Evolutionary conservation across 176 grass and related monocot species (phyloP).

Genomic region (Neostapfia colusana): DNA sequence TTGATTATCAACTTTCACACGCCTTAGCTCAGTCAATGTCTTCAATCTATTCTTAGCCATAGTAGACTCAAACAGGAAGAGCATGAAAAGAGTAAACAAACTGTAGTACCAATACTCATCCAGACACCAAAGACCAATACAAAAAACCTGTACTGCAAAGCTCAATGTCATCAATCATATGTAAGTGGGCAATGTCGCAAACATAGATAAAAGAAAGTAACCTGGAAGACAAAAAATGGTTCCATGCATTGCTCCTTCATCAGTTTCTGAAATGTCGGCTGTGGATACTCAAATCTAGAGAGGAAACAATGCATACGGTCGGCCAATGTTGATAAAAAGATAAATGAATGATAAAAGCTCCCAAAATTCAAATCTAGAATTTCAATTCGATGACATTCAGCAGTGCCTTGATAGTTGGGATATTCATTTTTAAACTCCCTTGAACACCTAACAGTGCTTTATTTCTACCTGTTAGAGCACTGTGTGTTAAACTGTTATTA

Average conservation of each 20-base stretch:
- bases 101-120: slow-evolving; percentile 99
- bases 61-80: slow-evolving; percentile 98
- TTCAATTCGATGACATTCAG: slow-evolving; percentile 1
- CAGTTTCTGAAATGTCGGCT: slow-evolving; percentile 98
- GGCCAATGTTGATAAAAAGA: slow-evolving; percentile 21
- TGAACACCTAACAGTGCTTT: neutral
- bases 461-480: too few relatives aligned
- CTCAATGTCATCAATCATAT: slow-evolving; percentile 30
- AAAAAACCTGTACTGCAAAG: slow-evolving; percentile 78
- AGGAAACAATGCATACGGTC: slow-evolving; percentile 37
- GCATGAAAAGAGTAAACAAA: slow-evolving; percentile 99
- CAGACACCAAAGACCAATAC: slow-evolving; percentile 94
- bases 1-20: slow-evolving; percentile 98
- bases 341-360: slow-evolving; percentile 16
- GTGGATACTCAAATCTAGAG: slow-evolving; percentile 97
- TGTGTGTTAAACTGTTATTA: too few relatives aligned
- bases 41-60: slow-evolving; percentile 98
- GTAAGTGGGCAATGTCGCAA: slow-evolving; percentile 9
- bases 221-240: slow-evolving; percentile 99
- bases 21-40: slow-evolving; percentile 93
- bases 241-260: slow-evolving; percentile 97
- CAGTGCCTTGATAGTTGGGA: neutral
- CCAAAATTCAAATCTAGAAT: neutral
- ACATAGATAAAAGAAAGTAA: slow-evolving; percentile 43
- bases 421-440: slow-evolving; percentile 20